Percentiles rank a stretch among this genome's conserved stretches.
These are phyloP conservation scores for Lachancea nothofagi DNA, from an alignment of 805 yeast species.

Conservation along the genomic window DNA sequence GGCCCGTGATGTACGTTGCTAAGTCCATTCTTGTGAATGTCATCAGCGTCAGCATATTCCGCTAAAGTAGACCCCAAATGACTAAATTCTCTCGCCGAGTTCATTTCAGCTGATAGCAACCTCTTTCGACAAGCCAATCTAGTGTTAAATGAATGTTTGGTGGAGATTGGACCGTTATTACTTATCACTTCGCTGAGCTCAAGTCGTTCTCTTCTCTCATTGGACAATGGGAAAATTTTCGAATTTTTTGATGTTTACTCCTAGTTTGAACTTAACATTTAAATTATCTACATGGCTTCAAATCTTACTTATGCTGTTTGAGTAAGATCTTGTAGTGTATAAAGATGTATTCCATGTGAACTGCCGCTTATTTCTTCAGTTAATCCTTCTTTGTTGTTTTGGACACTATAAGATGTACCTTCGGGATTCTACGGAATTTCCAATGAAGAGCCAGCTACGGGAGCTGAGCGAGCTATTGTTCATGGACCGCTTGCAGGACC, in stretches of 20 bases:
- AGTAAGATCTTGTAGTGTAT: background rate
- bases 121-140: background rate
- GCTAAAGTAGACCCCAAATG: background rate
- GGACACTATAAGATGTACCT: no score
- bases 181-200: background rate
- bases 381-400: no score
- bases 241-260: slow-evolving; percentile 1
- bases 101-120: background rate
- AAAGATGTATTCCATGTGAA: background rate
- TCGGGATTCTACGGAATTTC: no score
- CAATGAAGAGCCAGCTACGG: slow-evolving; percentile 1
- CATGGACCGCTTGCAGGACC: background rate
- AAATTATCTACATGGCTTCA: background rate
- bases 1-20: background rate
- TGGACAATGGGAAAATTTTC: slow-evolving; percentile 9
- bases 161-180: background rate
- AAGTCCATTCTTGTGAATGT: background rate
- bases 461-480: slow-evolving; percentile 5
- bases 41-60: slow-evolving; percentile 4
- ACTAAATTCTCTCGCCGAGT: background rate
- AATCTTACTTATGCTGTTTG: background rate
- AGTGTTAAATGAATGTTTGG: no score
- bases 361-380: no score
- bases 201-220: slow-evolving; percentile 8
- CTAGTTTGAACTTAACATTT: no score